These are phyloP conservation scores for Ceratobasidium sp. DNA, from an alignment of 1,284 basidiomycete genomes.

Conservation along the genomic window DNA sequence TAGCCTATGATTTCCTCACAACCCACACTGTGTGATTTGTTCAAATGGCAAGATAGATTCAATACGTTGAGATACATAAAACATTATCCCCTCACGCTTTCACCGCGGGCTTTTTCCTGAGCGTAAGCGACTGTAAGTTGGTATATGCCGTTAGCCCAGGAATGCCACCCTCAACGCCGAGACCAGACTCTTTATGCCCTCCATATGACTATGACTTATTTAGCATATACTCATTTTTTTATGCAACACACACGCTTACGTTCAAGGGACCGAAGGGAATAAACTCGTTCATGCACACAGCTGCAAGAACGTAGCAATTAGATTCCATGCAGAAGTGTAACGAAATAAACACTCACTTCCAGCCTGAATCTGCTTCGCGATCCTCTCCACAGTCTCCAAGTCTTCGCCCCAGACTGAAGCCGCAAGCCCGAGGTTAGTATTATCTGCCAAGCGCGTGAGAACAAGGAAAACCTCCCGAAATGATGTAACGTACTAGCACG, in stretches of 20 bases:
- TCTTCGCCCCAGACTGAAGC: slow-evolving; percentile 41
- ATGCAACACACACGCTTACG: background rate
- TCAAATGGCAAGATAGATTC: no score
- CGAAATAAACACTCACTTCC: slow-evolving; percentile 13
- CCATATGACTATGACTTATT: background rate
- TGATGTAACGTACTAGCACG: slow-evolving; percentile 29
- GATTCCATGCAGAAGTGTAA: background rate
- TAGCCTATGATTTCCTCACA: no score
- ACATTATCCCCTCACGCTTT: no score
- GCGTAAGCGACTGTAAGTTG: slow-evolving; percentile 9
- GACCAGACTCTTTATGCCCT: slow-evolving; percentile 26
- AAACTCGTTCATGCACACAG: slow-evolving; percentile 29
- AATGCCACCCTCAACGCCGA: slow-evolving; percentile 18
- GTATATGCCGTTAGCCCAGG: slow-evolving; percentile 3
- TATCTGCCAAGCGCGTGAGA: slow-evolving; percentile 3
- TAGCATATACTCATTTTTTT: background rate
- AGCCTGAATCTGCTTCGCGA: slow-evolving; percentile 31
- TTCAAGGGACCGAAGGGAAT: background rate
- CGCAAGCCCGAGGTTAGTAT: slow-evolving; percentile 21
- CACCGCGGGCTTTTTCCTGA: slow-evolving; percentile 10
- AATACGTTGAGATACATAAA: no score
- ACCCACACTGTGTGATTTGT: no score
- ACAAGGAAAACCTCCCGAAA: background rate
- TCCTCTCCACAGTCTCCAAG: slow-evolving; percentile 17
- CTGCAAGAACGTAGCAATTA: background rate